Evolutionary conservation across 352 stramenopile species (phyloP).

Genomic region (Phytophthora pistaciae): DNA sequence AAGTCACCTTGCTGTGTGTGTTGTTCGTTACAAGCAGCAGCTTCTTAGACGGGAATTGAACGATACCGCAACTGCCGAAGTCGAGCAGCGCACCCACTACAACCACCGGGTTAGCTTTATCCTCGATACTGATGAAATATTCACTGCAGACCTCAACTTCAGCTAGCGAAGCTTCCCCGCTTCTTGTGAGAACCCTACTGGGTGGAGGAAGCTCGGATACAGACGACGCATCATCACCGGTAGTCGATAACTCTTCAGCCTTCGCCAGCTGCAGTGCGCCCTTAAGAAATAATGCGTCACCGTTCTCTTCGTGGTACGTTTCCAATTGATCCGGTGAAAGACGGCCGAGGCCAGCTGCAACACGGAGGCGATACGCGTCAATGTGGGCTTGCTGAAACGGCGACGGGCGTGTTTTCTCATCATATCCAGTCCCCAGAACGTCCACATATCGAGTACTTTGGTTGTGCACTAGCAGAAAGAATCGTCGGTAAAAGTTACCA

Average conservation of each 20-base stretch:
- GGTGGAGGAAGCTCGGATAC: constrained; percentile 21
- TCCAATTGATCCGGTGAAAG: constrained; percentile 89
- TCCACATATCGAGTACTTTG: constrained; percentile 90
- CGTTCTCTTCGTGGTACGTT: constrained; percentile 73
- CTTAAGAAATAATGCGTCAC: constrained; percentile 71
- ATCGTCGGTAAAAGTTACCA: constrained; percentile 93
- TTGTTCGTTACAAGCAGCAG: constrained; percentile 86
- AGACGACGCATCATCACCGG: constrained; percentile 8
- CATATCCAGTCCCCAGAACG: constrained; percentile 89
- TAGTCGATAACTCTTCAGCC: constrained; percentile 16
- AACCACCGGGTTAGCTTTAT: constrained; percentile 65
- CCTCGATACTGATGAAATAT: constrained; percentile 83
- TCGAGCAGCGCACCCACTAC: constrained; percentile 62
- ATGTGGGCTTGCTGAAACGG: constrained; percentile 93
- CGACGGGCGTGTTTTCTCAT: constrained; percentile 90
- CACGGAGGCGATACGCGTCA: constrained; percentile 80
- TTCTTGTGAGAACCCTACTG: constrained; percentile 78
- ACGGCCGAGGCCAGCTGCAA: constrained; percentile 59
- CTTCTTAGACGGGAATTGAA: constrained; percentile 74
- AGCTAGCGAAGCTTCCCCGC: constrained; percentile 80
- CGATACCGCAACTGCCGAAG: constrained; percentile 78
- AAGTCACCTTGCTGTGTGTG: constrained; percentile 89
- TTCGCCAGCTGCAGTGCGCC: constrained; percentile 50
- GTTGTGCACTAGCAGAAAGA: constrained; percentile 90
- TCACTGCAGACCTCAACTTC: constrained; percentile 84